Base-by-base conservation (phyloP, 306 rosid species). In the Vigna trinervia region DNA sequence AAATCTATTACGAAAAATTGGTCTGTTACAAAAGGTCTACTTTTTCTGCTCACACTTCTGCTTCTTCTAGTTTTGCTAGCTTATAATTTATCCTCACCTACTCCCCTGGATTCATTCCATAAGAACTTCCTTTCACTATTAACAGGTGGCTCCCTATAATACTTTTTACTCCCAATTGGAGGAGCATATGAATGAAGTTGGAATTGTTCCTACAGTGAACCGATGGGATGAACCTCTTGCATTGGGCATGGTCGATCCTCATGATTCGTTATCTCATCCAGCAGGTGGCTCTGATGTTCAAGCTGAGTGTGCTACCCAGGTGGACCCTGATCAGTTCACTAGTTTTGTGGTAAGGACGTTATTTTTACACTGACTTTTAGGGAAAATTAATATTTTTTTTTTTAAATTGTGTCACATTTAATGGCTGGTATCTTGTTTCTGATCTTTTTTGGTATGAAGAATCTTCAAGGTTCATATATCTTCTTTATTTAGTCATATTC, bases 191-290 rank as follows among this genome's bases (percentile, higher is more conserved):
- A 77, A 79, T 80, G 93, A 87, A 84, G 97, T 89, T 82, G 98
- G 98, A 50, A 83, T 96, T 66, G 85, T 86, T 46, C 90, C 97
- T 69, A 77, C 88, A 8, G 82, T 91, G 71, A 96, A 91, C 77
- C 82, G 90, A 81, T 96, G 99, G 99, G 84, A 88, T 78, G 97
- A 92, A 45, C 91, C 98, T 63, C 80, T 96, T 61, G 78, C 97
- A 73, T 84, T 96, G 48, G 97, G 99, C 39, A 76, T 89, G 84
- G 96, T 96, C 71, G 99, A 96, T 79, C 99, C 96, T 48, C 99
- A 96, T 48, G 99, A 96, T 93, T 92, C 99, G 60, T 85, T 96
- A 85, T 96, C 99, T 83, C 99, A 96, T 83, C 98, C 99, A 30
- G 98, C 99, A 26, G 99, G 99, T 84, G 96, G 88, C 54, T 89